Conservation (phyloP, 2,329 filamentous ascomycete genomes). For the Monilinia laxa region DNA sequence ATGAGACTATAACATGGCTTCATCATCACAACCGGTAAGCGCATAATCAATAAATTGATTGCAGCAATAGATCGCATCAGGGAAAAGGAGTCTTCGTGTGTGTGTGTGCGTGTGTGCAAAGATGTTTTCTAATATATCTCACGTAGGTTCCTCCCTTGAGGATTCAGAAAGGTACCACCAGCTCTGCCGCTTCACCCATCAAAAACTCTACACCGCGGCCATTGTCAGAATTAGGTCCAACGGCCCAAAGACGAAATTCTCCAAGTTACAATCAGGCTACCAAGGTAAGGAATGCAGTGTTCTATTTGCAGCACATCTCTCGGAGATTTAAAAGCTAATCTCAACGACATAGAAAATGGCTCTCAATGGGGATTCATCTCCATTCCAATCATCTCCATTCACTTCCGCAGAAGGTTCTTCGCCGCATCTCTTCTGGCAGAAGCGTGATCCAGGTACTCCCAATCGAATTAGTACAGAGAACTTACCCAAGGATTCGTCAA, state of each 20-base stretch:
- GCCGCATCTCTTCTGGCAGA: slow-evolving; percentile 88
- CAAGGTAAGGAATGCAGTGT: slow-evolving; percentile 57
- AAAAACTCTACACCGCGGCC: slow-evolving; percentile 70
- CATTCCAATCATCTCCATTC: slow-evolving; percentile 81
- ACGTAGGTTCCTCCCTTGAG: slow-evolving; percentile 71
- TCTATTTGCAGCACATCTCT: slow-evolving; percentile 28
- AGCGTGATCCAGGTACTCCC: slow-evolving; percentile 65
- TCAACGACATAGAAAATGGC: slow-evolving; percentile 58
- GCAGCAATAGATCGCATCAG: not conserved
- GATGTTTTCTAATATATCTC: slow-evolving; percentile 16
- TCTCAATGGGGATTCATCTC: slow-evolving; percentile 72
- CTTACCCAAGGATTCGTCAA: slow-evolving; percentile 55
- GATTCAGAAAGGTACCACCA: slow-evolving; percentile 68
- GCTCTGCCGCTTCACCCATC: slow-evolving; percentile 54
- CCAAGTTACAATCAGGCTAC: slow-evolving; percentile 78
- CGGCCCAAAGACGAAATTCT: slow-evolving; percentile 85
- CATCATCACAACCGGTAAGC: slow-evolving; percentile 36
- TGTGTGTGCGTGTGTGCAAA: not conserved
- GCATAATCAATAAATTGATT: not conserved
- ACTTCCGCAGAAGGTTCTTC: slow-evolving; percentile 61
- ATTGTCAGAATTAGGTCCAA: slow-evolving; percentile 84
- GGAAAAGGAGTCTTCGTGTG: not conserved
- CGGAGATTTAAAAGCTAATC: slow-evolving; percentile 37
- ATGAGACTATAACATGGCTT: slow-evolving; percentile 29
- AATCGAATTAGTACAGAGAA: slow-evolving; percentile 70